Evolutionary conservation across 1,139 yeast genomes (phyloP), one percentile per base, ranked within the genome.

Genomic region (Yamadazyma dushanensis): DNA sequence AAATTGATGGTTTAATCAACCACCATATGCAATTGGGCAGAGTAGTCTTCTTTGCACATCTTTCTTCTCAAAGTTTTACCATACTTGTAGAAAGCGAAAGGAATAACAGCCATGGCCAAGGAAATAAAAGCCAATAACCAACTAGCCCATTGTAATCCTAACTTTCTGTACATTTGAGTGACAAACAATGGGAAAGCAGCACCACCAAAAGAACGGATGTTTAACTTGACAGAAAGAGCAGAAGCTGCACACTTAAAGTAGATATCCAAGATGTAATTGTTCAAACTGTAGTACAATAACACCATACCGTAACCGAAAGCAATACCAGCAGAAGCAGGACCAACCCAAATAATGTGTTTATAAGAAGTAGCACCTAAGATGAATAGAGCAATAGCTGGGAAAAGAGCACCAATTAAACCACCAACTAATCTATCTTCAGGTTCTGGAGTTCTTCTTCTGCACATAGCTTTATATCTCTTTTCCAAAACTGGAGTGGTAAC

Each of bases 231-330:
- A 9, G 96, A 95, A 47, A 88, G 70, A 0, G 96, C 96, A 38
- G 88, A 78, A 10, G 96, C 95, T n/a, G 96, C 95, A 53, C 76
- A 85, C 52, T 81, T 80, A 36, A 88, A 85, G 59, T 86, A 87
- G 19, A 94, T 81, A 60, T 87, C 96, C 56, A 88, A 84, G 59
- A 88, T 86, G 59, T 88, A 88, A 63, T 87, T 87, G 65, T 88
- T 88, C 54, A 87, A 73, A 2, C 95, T 84, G 57, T 87, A 86
- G 61, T 87, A 88, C 53, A 87, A 81, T 52, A 88, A 69, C 38
- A 87, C 95, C 95, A 88, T 86, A 43, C 96, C 96, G 53, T 78
- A 87, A 23, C 96, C 96, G 57, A 87, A 87, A 0, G 94, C 87
- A 33, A 88, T 60, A 44, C 96, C 96, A 2, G 95, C 75, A 17